These are phyloP conservation scores for Annulohypoxylon nitens DNA, from an alignment of 495 filamentous ascomycete genomes.

Conservation along the genomic window DNA sequence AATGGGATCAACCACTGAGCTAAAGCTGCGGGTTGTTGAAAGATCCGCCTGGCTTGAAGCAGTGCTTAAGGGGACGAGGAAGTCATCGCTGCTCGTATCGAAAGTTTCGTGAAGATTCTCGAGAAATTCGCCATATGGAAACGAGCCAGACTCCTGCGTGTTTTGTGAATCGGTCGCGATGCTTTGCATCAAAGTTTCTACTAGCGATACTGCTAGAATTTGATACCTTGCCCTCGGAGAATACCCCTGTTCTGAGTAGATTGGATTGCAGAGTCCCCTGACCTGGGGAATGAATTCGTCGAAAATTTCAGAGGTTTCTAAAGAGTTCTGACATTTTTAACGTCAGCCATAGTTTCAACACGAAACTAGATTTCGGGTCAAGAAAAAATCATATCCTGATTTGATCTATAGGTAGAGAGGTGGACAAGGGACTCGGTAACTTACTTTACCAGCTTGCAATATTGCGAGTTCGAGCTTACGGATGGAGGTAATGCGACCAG, in stretches of 20 bases:
- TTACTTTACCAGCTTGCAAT: conserved; percentile 60
- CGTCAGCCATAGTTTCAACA: conserved; percentile 36
- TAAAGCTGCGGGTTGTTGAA: conserved; percentile 13
- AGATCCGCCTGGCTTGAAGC: conserved; percentile 29
- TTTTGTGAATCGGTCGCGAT: conserved; percentile 38
- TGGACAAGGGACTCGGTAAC: conserved; percentile 7
- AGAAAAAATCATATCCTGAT: background rate
- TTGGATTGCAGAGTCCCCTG: conserved; percentile 53
- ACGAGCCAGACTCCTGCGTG: conserved; percentile 27
- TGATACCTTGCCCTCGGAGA: conserved; percentile 55
- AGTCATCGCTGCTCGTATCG: conserved; percentile 9
- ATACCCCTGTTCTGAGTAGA: conserved; percentile 55
- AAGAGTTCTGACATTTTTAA: conserved; percentile 44
- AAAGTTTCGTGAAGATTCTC: conserved; percentile 33
- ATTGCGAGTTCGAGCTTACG: conserved; percentile 61
- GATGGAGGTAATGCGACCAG: conserved; percentile 52
- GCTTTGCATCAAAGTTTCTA: conserved; percentile 51
- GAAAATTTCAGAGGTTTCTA: conserved; percentile 51
- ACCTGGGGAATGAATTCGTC: conserved; percentile 53
- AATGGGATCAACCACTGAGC: conserved; percentile 17
- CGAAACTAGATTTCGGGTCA: background rate
- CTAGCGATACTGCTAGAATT: conserved; percentile 51
- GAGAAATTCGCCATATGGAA: conserved; percentile 38
- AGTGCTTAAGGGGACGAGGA: conserved; percentile 12
- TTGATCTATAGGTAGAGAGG: no score